Evolutionary conservation across 2,329 filamentous ascomycete genomes (phyloP).

Genomic region (Zalaria sp.): DNA sequence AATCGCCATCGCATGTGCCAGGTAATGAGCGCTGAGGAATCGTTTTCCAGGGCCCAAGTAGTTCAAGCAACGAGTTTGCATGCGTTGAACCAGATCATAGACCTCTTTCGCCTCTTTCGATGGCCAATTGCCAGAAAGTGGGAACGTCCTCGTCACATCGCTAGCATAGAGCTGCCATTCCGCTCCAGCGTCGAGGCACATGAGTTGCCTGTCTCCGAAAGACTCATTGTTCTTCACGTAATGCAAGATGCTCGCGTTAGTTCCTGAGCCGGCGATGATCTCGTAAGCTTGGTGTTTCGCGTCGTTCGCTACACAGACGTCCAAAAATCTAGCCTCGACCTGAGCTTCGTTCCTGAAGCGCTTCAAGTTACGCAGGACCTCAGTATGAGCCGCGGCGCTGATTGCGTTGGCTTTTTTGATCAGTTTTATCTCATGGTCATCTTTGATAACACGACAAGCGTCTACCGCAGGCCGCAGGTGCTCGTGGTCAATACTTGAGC

Average conservation of each 20-base stretch:
- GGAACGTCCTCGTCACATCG: slow-evolving; percentile 81
- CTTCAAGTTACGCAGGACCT: slow-evolving; percentile 51
- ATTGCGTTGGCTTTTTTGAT: slow-evolving; percentile 72
- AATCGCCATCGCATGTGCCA: slow-evolving; percentile 59
- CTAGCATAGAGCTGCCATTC: slow-evolving; percentile 79
- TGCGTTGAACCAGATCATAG: slow-evolving; percentile 63
- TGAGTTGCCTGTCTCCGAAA: slow-evolving; percentile 53
- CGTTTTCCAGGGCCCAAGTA: slow-evolving; percentile 53
- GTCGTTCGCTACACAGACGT: slow-evolving; percentile 56
- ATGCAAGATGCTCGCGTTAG: slow-evolving; percentile 75
- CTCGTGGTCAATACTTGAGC: background rate
- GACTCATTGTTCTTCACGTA: slow-evolving; percentile 69
- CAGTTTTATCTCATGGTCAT: slow-evolving; percentile 67
- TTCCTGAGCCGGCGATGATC: slow-evolving; percentile 73
- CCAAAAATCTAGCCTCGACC: slow-evolving; percentile 64
- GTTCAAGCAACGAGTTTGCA: slow-evolving; percentile 65
- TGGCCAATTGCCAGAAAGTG: slow-evolving; percentile 55
- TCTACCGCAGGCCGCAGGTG: slow-evolving; percentile 60
- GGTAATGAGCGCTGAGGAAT: slow-evolving; percentile 59
- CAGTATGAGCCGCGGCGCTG: slow-evolving; percentile 63
- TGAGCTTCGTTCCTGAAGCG: slow-evolving; percentile 63
- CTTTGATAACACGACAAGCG: slow-evolving; percentile 67
- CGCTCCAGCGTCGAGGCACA: slow-evolving; percentile 77
- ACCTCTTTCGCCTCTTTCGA: slow-evolving; percentile 55
- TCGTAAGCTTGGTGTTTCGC: slow-evolving; percentile 72